phyloP scores from a whole-genome alignment of 1,284 basidiomycete genomes.

The Rhizoctonia solani region DNA sequence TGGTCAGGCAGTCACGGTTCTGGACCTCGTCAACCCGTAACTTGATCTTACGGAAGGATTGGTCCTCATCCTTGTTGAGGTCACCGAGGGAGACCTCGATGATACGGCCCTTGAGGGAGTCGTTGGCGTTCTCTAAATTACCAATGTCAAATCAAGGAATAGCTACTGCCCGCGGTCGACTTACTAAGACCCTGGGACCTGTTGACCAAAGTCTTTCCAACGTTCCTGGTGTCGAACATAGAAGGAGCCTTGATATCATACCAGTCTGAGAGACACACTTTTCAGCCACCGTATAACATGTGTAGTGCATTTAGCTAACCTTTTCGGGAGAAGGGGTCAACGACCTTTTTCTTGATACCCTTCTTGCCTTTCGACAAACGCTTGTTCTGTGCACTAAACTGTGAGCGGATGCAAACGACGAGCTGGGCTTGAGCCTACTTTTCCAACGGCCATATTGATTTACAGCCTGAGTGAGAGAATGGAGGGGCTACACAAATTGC shows the following conservation, averaged over 20 bases:
- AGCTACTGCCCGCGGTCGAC: constrained; percentile 46
- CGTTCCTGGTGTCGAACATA: constrained; percentile 95
- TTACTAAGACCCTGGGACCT: constrained; percentile 95
- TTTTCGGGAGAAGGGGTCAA: constrained; percentile 99
- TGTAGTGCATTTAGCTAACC: constrained; percentile 53
- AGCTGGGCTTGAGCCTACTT: background rate
- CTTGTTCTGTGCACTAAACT: constrained; percentile 73
- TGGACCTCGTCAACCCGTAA: constrained; percentile 97
- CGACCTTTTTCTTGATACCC: constrained; percentile 99
- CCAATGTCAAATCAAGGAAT: constrained; percentile 34
- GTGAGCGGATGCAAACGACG: constrained; percentile 1
- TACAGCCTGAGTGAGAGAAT: constrained; percentile 23
- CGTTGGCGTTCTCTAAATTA: constrained; percentile 90
- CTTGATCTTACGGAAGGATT: constrained; percentile 99
- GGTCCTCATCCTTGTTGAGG: constrained; percentile 99
- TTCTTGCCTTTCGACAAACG: constrained; percentile 99
- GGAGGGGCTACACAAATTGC: background rate
- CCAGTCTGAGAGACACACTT: constrained; percentile 72
- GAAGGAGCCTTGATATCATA: constrained; percentile 99
- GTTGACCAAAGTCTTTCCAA: constrained; percentile 99
- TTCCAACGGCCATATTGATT: constrained; percentile 32
- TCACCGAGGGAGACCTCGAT: constrained; percentile 97
- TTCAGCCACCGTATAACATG: background rate
- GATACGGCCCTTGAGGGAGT: constrained; percentile 97
- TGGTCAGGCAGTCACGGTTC: constrained; percentile 99